These are phyloP conservation scores for Hypholoma fasciculare DNA, from an alignment of 768 basidiomycete species.

Conservation along the genomic window DNA sequence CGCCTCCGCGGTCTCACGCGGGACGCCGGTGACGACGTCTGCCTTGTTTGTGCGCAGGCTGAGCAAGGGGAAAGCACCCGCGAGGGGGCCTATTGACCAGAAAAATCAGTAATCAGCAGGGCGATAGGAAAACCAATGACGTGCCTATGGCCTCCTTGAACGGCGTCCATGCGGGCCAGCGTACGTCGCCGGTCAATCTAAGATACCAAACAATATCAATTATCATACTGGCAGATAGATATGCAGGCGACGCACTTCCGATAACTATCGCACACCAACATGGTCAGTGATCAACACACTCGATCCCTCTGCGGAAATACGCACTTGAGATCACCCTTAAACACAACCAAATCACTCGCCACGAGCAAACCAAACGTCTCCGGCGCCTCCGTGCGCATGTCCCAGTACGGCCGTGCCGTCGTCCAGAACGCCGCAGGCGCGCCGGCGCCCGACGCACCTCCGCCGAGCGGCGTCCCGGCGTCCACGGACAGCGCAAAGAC, in stretches of 20 bases:
- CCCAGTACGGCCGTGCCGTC: constrained; percentile 72
- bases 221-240: constrained; percentile 60
- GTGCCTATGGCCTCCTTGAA: constrained; percentile 73
- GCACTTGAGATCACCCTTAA: constrained; percentile 57
- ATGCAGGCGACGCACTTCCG: constrained; percentile 65
- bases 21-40: constrained; percentile 86
- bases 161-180: constrained; percentile 82
- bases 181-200: constrained; percentile 86
- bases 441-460: constrained; percentile 14
- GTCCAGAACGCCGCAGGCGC: constrained; percentile 66
- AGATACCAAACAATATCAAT: background rate
- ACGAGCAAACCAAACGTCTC: constrained; percentile 51
- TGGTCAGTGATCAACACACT: background rate
- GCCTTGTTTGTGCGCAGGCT: constrained; percentile 95
- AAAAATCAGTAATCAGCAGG: background rate
- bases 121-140: background rate
- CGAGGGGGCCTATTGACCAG: constrained; percentile 61
- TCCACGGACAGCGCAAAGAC: constrained; percentile 76
- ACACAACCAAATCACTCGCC: constrained; percentile 70
- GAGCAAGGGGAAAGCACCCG: constrained; percentile 76
- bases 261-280: constrained; percentile 59
- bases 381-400: constrained; percentile 56
- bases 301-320: background rate
- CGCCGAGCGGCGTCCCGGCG: constrained; percentile 53
- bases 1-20: constrained; percentile 62